These are phyloP conservation scores for Talaromyces atroroseus DNA, from an alignment of 2,329 filamentous ascomycete species.

Conservation along the genomic window DNA sequence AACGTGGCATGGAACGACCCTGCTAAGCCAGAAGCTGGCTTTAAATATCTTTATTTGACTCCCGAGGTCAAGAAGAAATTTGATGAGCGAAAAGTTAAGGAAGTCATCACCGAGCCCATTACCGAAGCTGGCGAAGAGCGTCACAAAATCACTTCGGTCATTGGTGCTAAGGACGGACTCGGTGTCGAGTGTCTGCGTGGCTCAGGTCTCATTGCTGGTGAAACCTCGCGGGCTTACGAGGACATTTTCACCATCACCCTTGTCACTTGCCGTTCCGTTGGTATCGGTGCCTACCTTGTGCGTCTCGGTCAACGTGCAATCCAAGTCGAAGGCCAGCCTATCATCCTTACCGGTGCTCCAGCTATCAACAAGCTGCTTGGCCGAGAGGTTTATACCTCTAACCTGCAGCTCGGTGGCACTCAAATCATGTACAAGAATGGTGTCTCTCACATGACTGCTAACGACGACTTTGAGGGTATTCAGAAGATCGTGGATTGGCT, in stretches of 20 bases:
- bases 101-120: conserved; percentile 83
- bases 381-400: conserved; percentile 97
- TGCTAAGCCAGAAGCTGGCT: conserved; percentile 74
- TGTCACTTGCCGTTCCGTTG: conserved; percentile 95
- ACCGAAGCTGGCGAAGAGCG: conserved; percentile 82
- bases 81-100: conserved; percentile 66
- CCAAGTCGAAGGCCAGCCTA: conserved; percentile 97
- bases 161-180: conserved; percentile 90
- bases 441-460: conserved; percentile 97
- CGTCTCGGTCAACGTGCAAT: conserved; percentile 97
- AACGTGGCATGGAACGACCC: conserved; percentile 93
- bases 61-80: conserved; percentile 82
- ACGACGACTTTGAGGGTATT: conserved; percentile 95
- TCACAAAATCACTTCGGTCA: conserved; percentile 87
- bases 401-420: conserved; percentile 98
- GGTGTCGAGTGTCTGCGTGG: conserved; percentile 96
- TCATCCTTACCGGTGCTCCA: conserved; percentile 94
- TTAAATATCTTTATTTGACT: conserved; percentile 95
- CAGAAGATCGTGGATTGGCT: conserved; percentile 98
- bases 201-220: conserved; percentile 95
- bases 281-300: conserved; percentile 98
- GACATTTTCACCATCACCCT: conserved; percentile 98
- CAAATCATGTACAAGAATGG: conserved; percentile 99
- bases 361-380: conserved; percentile 97
- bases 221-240: conserved; percentile 93